Evolutionary conservation across 331 rosid genomes (phyloP).

Genomic region (Erythrophleum ivorense): DNA sequence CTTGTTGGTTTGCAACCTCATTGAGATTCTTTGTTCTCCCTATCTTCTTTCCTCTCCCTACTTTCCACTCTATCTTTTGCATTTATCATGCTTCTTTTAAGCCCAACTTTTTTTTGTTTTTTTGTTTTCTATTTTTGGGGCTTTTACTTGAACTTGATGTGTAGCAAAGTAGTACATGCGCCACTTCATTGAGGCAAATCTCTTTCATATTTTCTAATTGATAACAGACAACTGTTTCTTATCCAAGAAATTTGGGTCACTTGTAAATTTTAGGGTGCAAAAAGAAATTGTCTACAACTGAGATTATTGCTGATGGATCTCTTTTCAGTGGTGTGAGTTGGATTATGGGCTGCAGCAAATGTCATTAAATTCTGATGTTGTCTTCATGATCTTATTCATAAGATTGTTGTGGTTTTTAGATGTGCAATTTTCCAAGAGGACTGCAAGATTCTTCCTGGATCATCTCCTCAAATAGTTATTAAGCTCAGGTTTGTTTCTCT

Average conservation of each 20-base stretch:
- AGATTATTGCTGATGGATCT: not conserved
- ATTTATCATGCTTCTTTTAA: not conserved
- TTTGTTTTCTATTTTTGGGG: not conserved
- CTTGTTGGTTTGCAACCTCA: not conserved
- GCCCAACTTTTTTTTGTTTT: not conserved
- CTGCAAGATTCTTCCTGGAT: constrained; percentile 62
- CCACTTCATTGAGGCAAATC: not conserved
- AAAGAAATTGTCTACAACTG: not conserved
- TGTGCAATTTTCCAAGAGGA: constrained; percentile 91
- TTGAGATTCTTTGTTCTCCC: not conserved
- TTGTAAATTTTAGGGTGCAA: not conserved
- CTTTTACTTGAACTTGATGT: not conserved
- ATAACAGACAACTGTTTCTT: not conserved
- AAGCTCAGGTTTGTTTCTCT: constrained; percentile 67
- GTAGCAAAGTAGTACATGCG: not conserved
- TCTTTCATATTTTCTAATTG: no score
- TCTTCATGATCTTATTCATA: not conserved
- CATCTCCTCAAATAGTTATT: constrained; percentile 65
- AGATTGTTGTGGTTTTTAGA: constrained; percentile 41
- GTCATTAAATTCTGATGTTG: not conserved
- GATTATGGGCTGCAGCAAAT: not conserved
- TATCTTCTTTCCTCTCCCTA: not conserved
- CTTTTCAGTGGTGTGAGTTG: not conserved
- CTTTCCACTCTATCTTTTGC: not conserved
- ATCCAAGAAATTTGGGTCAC: not conserved